Evolutionary conservation across 1,284 basidiomycete species (phyloP).

Genomic region (Tilletia horrida): DNA sequence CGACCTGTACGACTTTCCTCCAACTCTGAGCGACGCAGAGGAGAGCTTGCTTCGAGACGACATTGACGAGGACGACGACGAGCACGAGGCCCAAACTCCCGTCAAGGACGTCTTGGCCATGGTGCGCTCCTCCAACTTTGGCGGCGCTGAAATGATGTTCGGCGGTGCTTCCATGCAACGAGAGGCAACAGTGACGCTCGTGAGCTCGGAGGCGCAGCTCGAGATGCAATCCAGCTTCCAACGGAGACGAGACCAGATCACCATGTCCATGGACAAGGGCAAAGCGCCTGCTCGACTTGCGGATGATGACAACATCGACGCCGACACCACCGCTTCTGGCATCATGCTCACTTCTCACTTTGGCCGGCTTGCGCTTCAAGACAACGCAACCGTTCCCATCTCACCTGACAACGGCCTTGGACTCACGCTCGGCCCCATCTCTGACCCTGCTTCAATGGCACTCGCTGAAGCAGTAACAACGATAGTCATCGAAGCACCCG

Average conservation of each 20-base stretch:
- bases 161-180: slow-evolving; percentile 5
- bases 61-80: slow-evolving; percentile 11
- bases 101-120: slow-evolving; percentile 4
- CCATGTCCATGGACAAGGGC: not conserved
- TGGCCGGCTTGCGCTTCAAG: not conserved
- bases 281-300: no score
- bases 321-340: no score
- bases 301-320: no score
- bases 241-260: not conserved
- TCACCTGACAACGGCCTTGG: slow-evolving; percentile 8
- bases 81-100: slow-evolving; percentile 15
- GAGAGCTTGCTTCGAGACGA: slow-evolving; percentile 14
- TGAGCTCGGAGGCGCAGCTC: slow-evolving; percentile 5
- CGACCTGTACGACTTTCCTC: slow-evolving; percentile 7
- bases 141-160: not conserved
- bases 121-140: slow-evolving; percentile 1
- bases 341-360: no score
- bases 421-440: slow-evolving; percentile 5
- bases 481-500: not conserved
- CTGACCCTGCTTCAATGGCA: not conserved
- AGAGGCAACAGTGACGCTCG: slow-evolving; percentile 10
- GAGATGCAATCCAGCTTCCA: slow-evolving; percentile 10
- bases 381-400: not conserved
- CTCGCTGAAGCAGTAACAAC: not conserved
- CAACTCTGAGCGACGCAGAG: not conserved